phyloP scores from a whole-genome alignment of 2,329 filamentous ascomycete genomes.

The Aschersonia sp. region DNA sequence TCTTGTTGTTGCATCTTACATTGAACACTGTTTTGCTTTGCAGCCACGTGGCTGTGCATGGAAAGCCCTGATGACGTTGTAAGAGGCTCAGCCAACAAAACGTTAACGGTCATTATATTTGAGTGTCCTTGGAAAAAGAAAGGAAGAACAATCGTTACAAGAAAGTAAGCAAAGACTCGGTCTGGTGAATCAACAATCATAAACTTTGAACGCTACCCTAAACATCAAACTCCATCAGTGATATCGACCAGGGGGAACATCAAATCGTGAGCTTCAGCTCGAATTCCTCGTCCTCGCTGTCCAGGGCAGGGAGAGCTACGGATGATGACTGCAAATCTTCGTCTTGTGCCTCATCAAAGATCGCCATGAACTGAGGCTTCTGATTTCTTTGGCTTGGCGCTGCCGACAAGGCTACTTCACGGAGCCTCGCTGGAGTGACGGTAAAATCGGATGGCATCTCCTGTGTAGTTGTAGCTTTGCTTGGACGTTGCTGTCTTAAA shows the following conservation, averaged over 20 bases:
- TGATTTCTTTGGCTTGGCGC: no score
- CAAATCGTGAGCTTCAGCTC: conserved; percentile 29
- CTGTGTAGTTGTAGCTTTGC: conserved; percentile 4
- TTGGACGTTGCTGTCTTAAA: conserved; percentile 4
- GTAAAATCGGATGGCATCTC: conserved; percentile 10
- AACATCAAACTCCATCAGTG: neutral
- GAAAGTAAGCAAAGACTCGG: no score
- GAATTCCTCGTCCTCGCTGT: conserved; percentile 41
- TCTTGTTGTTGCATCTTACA: no score
- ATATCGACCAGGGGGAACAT: neutral
- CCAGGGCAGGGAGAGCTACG: conserved; percentile 9
- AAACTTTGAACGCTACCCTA: neutral
- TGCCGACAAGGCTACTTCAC: no score
- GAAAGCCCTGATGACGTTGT: no score
- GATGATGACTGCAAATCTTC: conserved; percentile 17
- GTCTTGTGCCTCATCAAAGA: conserved; percentile 39
- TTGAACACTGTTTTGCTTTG: no score
- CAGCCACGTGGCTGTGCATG: no score
- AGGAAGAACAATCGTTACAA: no score
- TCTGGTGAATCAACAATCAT: neutral
- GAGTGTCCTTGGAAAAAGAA: no score
- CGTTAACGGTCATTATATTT: no score
- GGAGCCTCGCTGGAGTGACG: no score
- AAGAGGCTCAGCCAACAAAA: no score
- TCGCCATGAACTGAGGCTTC: conserved; percentile 29